Evolutionary conservation across 345 rosid species (phyloP), one percentile per base, ranked within the genome.

Genomic region (Linum lewisii): DNA sequence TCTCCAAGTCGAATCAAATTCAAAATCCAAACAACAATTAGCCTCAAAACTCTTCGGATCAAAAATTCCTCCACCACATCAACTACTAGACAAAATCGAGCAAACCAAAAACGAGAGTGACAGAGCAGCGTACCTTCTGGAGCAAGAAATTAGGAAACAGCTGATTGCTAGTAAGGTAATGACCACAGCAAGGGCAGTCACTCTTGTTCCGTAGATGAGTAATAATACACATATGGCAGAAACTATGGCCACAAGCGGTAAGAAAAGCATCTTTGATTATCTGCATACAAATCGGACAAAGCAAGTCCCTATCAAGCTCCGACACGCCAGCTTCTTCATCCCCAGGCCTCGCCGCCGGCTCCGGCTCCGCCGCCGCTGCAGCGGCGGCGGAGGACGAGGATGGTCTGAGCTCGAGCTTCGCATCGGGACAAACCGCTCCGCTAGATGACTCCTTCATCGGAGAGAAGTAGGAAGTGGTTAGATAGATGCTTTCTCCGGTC

Each of bases 201-300:
- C 70, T 93, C 84, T 93, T 93, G 79, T 87, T 82, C 50, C 84
- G 77, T 42, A 93, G 92, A 66, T 93, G 97, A 24, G 99, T 93
- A 70, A 78, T 87, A 66, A 93, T 81, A 58, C 99, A 93, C 97
- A 85, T 85, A 76, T 85, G 85, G 74, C 99, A 93, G 80, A 93
- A 93, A 68, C 99, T 93, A 59, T 93, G 99, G 5, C 99, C 97
- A 62, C 99, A 93, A 6, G 81, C 81, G 6, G 99, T 93, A n/a
- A 93, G 85, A 69, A 93, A 93, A 34, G 99, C 96, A 67, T 89
- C 97, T 62, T 87, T 87, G 8, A 93, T 87, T 25, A 93, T 73
- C 82, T 89, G 96, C 97, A 93, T 93, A 68, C 99, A 93, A 62
- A 93, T 93, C 72, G 99, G 97, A 67, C 99, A 89, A 13, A 84